Evolutionary conservation across 1,284 basidiomycete species (phyloP), one percentile per base, ranked within the genome.

Genomic region (Earliella scabrosa): DNA sequence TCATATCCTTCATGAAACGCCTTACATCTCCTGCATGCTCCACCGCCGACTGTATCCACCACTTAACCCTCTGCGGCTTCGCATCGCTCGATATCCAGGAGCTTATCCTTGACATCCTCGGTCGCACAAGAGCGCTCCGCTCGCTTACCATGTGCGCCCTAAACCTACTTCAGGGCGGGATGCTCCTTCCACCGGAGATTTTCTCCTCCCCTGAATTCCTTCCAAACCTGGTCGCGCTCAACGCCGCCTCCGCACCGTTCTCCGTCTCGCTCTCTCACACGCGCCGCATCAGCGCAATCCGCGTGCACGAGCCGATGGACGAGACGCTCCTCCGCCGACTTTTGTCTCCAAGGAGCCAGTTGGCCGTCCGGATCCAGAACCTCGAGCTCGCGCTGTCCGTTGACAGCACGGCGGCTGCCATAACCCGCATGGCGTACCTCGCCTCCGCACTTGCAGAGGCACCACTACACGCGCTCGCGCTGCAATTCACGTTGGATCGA

Each of bases 1-100:
- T 56, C 35, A 18, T 62, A 18, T 56, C 45, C 29, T 58, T 64
- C 39, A 54, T 65, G 50, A 53, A 55, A 29, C 60, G 60, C 34
- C 52, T 62, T 29, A 38, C 59, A 6, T 57, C 60, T 13, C 55
- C 60, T 11, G 56, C 63, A 5, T 40, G 63, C n/a, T 48, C 52
- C 6, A 63, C 54, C 36, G 63, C 65, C 10, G 57, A 58, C 29
- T 44, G 56, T 29, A 48, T 64, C 40, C 64, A 59, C 26, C 66
- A 67, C 31, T 55, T 67, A 14, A 43, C 49, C 13, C 24, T 67
- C 11, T 48, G 44, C 16, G 63, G 61, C 11, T 38, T 55, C 29
- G 51, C 58, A 4, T 39, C 49, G 16, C 29, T 35, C n/a, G 58
- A 59, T 4, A 48, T 60, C 11, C 52, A 53, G n/a, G 31, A 45